Evolutionary conservation across 106 monocot genomes (phyloP), one percentile per base, ranked within the genome.

Genomic region (Xerophyta viscosa): DNA sequence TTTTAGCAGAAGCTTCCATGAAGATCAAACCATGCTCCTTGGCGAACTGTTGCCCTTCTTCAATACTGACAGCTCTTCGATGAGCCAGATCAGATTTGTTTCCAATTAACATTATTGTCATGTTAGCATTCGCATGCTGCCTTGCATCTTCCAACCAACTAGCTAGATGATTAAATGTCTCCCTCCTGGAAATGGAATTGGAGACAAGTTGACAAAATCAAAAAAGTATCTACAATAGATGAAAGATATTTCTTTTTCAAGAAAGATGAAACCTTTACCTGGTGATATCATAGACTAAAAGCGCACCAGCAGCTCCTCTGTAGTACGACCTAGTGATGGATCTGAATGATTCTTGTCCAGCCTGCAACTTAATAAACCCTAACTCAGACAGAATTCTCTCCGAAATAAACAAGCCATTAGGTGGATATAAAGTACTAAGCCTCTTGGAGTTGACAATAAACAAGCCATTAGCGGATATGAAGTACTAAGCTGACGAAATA

Each of bases 291-390:
- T 87, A 87, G 7, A 87, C 81, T 9, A 82, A 51, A 24, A 87
- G 81, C 23, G 84, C 89, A 28, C 83, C 89, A 50, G 89, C 89
- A 68, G 84, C 84, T 3, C 84, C 84, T 71, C 89, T 80, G 43
- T 90, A 90, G 41, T 90, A 84, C 11, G 84, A 84, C 49, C 84
- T 84, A 25, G 89, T 90, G 28, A 90, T 90, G 9, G 89, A 90
- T 52, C 89, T 66, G 52, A 90, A 90, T 0, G 84, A 73, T 70
- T 90, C 89, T 57, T 84, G 89, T 15, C 89, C 89, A 13, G 84
- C 84, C 84, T 90, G 61, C 20, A 64, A 36, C n/a, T n/a, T n/a
- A n/a, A n/a, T n/a, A n/a, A n/a, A n/a, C n/a, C n/a, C n/a, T n/a
- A n/a, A n/a, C n/a, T n/a, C n/a, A n/a, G n/a, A n/a, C n/a, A n/a